Evolutionary conservation across 2,329 filamentous ascomycete species (phyloP), one percentile per base, ranked within the genome.

Genomic region (Xylaria sp.): DNA sequence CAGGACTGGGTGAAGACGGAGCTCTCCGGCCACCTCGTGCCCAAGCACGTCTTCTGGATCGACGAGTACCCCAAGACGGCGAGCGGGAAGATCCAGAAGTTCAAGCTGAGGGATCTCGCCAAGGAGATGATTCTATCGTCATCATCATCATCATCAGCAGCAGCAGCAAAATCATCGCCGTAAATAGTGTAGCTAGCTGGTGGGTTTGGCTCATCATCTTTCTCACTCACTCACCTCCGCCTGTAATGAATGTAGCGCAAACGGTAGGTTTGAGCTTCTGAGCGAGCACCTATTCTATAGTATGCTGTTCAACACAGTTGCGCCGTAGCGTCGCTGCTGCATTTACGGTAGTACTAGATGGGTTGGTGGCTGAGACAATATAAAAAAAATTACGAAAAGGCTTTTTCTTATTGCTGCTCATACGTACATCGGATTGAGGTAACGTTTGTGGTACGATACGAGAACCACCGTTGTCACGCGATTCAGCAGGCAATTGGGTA

Each of bases 71-170:
- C 95, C 23, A 98, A 97, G 86, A 99, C 96, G 42, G 92, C 94
- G 5, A 97, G 93, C 79, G 95, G 95, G 27, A 99, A 99, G 87
- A 94, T 98, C 65, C 93, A 97, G 82, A 98, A 98, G 83, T 98
- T 92, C 79, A 95, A 91, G 82, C 79, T 98, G 75, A 87, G 88
- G 76, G 91, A 94, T 18, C 82, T 86, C 75, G 94, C 84, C 0
- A 80, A 78, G 73, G 78, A 81, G 71, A 59, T 82, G 55, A 3
- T 61, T 35, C 29, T 25, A 2, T 13, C 37, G 6, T n/a, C 21
- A 1, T 18, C 66, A 4, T 37, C 23, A 2, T 37, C 4, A 35
- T 3, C 21, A 10, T 48, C 32, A n/a, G n/a, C n/a, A n/a, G n/a
- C n/a, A n/a, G n/a, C n/a, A n/a, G n/a, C n/a, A 10, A 35, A 10